A percentile compares a stretch with the other conserved stretches of the same genome.
phyloP scores from a whole-genome alignment of 2,329 filamentous ascomycete species.

The Parastagonospora nodorum region DNA sequence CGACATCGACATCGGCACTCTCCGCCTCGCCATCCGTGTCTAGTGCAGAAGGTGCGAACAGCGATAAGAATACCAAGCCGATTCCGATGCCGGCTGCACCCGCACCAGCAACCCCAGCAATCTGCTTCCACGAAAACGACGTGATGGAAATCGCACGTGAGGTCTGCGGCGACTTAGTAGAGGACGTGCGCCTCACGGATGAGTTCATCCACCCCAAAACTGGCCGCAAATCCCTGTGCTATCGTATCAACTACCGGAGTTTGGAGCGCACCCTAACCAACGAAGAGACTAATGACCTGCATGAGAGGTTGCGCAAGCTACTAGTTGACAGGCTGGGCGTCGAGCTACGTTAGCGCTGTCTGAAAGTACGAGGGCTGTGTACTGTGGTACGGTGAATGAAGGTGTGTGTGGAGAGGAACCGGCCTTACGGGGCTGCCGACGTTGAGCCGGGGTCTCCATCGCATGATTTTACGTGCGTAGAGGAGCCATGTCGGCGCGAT shows the following conservation, averaged over 20 bases:
- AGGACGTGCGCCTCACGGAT: constrained; percentile 85
- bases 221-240: constrained; percentile 82
- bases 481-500: too few species aligned
- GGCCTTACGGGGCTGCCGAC: too few species aligned
- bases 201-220: constrained; percentile 89
- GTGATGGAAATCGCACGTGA: constrained; percentile 93
- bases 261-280: constrained; percentile 89
- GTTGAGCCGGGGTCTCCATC: too few species aligned
- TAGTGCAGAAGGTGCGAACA: not conserved
- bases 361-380: too few species aligned
- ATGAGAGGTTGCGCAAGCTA: constrained; percentile 67
- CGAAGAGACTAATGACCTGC: constrained; percentile 75
- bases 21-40: not conserved
- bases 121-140: constrained; percentile 86
- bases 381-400: not conserved
- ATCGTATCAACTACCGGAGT: constrained; percentile 91
- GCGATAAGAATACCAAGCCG: not conserved
- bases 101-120: constrained; percentile 6
- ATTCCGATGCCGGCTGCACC: constrained; percentile 51
- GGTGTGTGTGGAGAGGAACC: not conserved
- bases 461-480: too few species aligned
- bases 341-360: constrained; percentile 66
- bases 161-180: constrained; percentile 79
- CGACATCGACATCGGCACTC: constrained; percentile 22
- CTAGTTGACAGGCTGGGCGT: constrained; percentile 76